Conservation (phyloP, 2,329 filamentous ascomycete genomes). For the Aspergillus niger region DNA sequence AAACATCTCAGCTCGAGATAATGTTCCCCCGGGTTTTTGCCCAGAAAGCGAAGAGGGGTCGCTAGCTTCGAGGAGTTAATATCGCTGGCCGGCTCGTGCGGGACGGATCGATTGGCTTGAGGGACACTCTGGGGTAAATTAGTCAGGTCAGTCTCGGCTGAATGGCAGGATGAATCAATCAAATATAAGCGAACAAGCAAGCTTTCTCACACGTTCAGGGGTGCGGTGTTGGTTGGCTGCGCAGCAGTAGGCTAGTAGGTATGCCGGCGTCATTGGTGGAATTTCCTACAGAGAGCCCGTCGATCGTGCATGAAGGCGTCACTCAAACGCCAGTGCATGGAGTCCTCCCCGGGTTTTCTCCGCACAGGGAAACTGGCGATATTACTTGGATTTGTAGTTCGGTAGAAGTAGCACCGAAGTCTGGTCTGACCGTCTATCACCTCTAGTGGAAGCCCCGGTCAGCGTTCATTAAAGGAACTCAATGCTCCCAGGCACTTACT, state of each 20-base stretch:
- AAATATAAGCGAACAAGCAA: background rate
- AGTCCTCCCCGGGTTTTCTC: slow-evolving; percentile 2
- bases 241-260: background rate
- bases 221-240: background rate
- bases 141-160: background rate
- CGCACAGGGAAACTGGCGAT: background rate
- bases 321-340: background rate
- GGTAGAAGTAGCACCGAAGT: background rate
- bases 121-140: background rate
- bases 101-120: background rate
- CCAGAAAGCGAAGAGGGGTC: slow-evolving; percentile 13
- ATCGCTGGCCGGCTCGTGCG: slow-evolving; percentile 8
- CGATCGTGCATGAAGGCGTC: slow-evolving; percentile 5
- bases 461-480: background rate
- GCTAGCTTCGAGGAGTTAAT: slow-evolving; percentile 1
- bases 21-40: slow-evolving; percentile 10
- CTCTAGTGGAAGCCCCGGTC: background rate
- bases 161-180: background rate
- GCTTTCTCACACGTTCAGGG: slow-evolving; percentile 1
- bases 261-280: slow-evolving; percentile 20
- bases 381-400: background rate
- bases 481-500: background rate
- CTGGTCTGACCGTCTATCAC: background rate
- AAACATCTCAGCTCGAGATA: background rate
- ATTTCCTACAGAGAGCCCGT: slow-evolving; percentile 4